Evolutionary conservation across 176 grass and related monocot genomes (phyloP).

Genomic region (Chloris gayana): DNA sequence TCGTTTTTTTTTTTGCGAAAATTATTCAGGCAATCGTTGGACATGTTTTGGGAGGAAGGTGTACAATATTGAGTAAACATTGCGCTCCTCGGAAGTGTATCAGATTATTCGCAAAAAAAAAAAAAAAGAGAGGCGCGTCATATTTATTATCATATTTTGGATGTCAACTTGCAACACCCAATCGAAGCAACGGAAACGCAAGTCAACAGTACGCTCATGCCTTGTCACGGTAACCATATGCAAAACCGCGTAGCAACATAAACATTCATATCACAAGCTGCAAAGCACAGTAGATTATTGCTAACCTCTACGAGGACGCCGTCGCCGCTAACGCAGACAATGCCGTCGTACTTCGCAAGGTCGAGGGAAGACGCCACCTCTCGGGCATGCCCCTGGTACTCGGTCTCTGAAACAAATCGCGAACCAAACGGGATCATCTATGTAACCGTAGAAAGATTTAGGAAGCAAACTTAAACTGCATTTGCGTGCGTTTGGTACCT

Average conservation of each 20-base stretch:
- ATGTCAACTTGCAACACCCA: conserved; percentile 37
- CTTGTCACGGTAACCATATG: not conserved
- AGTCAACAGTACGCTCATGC: not conserved
- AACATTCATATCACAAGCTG: not conserved
- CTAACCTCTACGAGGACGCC: conserved; percentile 83
- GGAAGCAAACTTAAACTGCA: not conserved
- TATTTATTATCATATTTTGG: not conserved
- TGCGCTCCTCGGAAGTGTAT: too few relatives aligned
- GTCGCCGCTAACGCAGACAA: conserved; percentile 80
- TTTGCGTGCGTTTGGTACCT: conserved; percentile 46
- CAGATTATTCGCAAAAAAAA: too few relatives aligned
- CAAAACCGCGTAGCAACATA: not conserved
- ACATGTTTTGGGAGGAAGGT: not conserved
- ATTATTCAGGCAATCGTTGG: not conserved
- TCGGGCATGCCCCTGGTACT: conserved; percentile 62
- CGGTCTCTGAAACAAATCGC: conserved; percentile 55
- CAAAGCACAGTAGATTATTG: not conserved
- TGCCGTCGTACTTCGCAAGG: conserved; percentile 60
- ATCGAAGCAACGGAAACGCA: not conserved
- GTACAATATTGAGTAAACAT: not conserved
- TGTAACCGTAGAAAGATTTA: not conserved
- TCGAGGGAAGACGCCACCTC: conserved; percentile 68
- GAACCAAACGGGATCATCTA: not conserved
- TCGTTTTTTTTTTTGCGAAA: too few relatives aligned
- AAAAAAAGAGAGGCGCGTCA: not conserved